These are phyloP conservation scores for Lecanicillium sp. DNA, from an alignment of 2,329 filamentous ascomycete species.

Conservation along the genomic window DNA sequence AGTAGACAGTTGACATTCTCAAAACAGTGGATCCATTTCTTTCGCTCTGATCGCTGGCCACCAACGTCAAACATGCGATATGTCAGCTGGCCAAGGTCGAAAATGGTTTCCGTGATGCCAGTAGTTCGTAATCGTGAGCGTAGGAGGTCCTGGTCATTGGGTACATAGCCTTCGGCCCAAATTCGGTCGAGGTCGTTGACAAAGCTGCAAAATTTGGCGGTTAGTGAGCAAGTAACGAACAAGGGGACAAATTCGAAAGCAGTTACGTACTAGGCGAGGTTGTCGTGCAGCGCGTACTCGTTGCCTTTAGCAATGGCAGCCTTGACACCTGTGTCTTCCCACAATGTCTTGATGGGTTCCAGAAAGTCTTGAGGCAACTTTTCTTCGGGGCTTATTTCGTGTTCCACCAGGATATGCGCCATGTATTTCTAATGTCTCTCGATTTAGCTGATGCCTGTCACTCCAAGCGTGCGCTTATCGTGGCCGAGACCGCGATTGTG, in stretches of 20 bases:
- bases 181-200: constrained; percentile 70
- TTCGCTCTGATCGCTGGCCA: constrained; percentile 84
- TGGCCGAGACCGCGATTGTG: too few relatives aligned
- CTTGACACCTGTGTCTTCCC: constrained; percentile 77
- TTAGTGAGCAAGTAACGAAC: constrained; percentile 9
- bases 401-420: constrained; percentile 66
- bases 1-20: constrained; percentile 88
- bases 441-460: constrained; percentile 8
- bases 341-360: constrained; percentile 73
- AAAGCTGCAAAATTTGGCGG: constrained; percentile 59
- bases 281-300: constrained; percentile 94
- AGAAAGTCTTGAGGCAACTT: constrained; percentile 71
- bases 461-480: neutral
- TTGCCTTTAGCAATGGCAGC: constrained; percentile 88
- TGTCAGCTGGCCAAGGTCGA: constrained; percentile 83
- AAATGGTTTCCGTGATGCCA: constrained; percentile 90
- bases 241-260: too few relatives aligned
- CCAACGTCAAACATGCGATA: constrained; percentile 97
- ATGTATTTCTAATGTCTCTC: constrained; percentile 58
- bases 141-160: constrained; percentile 89
- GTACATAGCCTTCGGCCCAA: constrained; percentile 71
- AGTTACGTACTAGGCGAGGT: constrained; percentile 73
- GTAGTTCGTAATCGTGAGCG: constrained; percentile 86
- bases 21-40: constrained; percentile 97
- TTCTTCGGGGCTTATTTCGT: constrained; percentile 77